phyloP scores from a whole-genome alignment of 2,329 filamentous ascomycete genomes.

The Ceratocystis diversiconidia region DNA sequence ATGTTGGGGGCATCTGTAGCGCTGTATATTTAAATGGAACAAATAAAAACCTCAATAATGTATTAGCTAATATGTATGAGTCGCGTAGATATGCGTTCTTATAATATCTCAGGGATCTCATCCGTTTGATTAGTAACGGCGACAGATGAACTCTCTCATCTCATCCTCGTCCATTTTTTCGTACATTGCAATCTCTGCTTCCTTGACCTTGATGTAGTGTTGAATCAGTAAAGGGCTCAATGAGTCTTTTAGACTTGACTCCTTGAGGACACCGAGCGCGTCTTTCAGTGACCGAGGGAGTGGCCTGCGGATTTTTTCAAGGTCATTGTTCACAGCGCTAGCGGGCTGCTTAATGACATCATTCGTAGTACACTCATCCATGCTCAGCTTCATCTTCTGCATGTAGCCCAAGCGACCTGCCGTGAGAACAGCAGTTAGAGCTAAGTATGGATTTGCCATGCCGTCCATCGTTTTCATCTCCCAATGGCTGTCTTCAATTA shows the following conservation, averaged over 20 bases:
- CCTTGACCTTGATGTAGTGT: conserved; percentile 45
- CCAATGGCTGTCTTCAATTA: conserved; percentile 54
- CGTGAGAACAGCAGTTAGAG: conserved; percentile 25
- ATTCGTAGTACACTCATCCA: conserved; percentile 36
- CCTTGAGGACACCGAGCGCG: conserved; percentile 39
- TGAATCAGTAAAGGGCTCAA: conserved; percentile 39
- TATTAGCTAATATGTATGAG: background rate
- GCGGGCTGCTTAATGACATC: conserved; percentile 39
- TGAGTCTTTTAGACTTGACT: conserved; percentile 32
- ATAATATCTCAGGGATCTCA: background rate
- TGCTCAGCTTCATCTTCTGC: conserved; percentile 27
- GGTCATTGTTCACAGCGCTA: conserved; percentile 19
- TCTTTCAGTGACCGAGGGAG: conserved; percentile 42
- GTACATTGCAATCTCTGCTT: conserved; percentile 39
- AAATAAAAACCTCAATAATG: background rate
- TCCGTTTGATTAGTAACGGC: conserved; percentile 40
- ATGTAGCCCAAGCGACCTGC: conserved; percentile 22
- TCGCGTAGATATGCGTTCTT: background rate
- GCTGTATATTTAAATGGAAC: conserved; percentile 2
- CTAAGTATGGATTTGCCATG: conserved; percentile 64
- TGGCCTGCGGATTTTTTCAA: background rate
- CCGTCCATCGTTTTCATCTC: conserved; percentile 70
- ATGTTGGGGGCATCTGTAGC: background rate
- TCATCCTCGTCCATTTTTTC: conserved; percentile 33
- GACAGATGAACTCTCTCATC: conserved; percentile 46